Evolutionary conservation across 306 rosid species (phyloP), one percentile per base, ranked within the genome.

Genomic region (Oxytropis ochrocephala): DNA sequence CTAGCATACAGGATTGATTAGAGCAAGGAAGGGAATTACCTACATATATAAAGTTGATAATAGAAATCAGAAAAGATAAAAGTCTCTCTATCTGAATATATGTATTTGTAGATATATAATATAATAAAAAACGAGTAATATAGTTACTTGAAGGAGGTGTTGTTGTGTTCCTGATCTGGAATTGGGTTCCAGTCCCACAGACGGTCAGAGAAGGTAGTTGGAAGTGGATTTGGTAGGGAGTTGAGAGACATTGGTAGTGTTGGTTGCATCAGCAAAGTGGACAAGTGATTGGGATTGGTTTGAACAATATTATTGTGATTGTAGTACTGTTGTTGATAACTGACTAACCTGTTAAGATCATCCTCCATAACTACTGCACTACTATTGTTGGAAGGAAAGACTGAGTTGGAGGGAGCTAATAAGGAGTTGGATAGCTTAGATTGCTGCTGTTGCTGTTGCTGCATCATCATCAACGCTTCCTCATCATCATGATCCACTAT

Each of bases 101-200:
- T 66, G 47, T 70, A 19, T 78, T 53, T 78, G 61, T 19, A 42
- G 5, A 11, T 24, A 56, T 27, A 32, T 66, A 49, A 36, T 39
- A 8, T 8, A 35, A 6, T 2, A 14, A 5, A 14, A 6, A 38
- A 0, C 14, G 14, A 67, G 43, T 46, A 18, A 58, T 58, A 14
- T 33, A 29, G 69, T 90, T 88, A 90, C 96, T 93, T 93, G 96
- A 93, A 93, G 72, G 87, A 3, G 36, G 78, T 79, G 76, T 70
- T 79, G 83, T 60, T 85, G 80, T 79, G 85, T 24, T 80, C 63
- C 52, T 93, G n/a, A n/a, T n/a, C 98, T 4, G 89, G 85, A 41
- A 93, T 76, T 32, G 89, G 88, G 78, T 86, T 93, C 98, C 98
- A 93, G 17, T 88, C 98, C 98, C 98, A 90, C 6, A 93, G 81